These are phyloP conservation scores for Penicillium digitatum DNA, from an alignment of 2,329 filamentous ascomycete species.

Conservation along the genomic window DNA sequence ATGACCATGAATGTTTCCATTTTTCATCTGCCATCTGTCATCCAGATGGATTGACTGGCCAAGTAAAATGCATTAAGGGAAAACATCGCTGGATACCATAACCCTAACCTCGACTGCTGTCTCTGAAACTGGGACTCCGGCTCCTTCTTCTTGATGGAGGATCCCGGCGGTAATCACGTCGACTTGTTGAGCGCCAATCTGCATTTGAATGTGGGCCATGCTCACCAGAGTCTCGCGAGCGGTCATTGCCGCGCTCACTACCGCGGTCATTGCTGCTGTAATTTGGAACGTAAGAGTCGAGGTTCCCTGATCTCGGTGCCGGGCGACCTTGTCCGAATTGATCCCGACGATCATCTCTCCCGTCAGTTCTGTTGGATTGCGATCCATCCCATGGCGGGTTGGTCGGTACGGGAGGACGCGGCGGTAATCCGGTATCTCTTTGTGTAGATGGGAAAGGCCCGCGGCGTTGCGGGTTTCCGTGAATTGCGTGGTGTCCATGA, in stretches of 20 bases:
- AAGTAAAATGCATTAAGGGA: constrained; percentile 1
- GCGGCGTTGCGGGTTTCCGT: constrained; percentile 22
- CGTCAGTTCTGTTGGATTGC: constrained; percentile 26
- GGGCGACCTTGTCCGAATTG: constrained; percentile 24
- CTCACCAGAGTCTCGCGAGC: constrained; percentile 23
- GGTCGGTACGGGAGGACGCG: constrained; percentile 34
- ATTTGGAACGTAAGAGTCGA: constrained; percentile 39
- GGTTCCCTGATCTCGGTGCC: constrained; percentile 24
- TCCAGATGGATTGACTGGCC: constrained; percentile 4
- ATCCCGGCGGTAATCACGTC: constrained; percentile 31
- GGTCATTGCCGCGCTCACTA: constrained; percentile 19
- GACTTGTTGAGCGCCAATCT: constrained; percentile 24
- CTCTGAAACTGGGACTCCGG: constrained; percentile 33
- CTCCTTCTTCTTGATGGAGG: constrained; percentile 31
- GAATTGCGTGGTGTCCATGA: constrained; percentile 4
- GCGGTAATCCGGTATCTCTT: constrained; percentile 35
- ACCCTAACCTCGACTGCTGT: constrained; percentile 23
- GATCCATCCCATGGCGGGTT: constrained; percentile 30
- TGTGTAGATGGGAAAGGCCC: constrained; percentile 27
- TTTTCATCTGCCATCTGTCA: constrained; percentile 1
- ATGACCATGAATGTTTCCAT: constrained; percentile 9
- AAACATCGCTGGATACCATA: neutral
- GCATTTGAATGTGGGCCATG: constrained; percentile 15
- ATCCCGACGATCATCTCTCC: constrained; percentile 32
- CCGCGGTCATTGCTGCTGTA: constrained; percentile 22